Conservation (phyloP, 345 rosid genomes). For the Gossypium stocksii region DNA sequence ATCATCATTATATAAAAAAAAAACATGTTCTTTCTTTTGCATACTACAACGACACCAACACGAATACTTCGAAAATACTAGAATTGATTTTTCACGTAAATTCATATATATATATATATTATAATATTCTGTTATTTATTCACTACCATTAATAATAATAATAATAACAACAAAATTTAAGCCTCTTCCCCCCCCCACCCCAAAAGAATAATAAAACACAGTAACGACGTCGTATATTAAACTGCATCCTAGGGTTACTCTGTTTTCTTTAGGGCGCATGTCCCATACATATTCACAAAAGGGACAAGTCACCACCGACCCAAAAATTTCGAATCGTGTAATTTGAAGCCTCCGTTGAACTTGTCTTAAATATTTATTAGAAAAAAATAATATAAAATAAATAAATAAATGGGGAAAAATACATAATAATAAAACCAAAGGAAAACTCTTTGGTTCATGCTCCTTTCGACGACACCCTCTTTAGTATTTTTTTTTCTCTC, state of each 20-base stretch:
- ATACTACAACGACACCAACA: not conserved
- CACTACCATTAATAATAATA: not conserved
- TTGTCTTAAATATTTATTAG: not conserved
- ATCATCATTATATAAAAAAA: too few species aligned
- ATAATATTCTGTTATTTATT: not conserved
- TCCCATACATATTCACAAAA: not conserved
- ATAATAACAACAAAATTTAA: too few species aligned
- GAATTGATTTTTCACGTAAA: too few species aligned
- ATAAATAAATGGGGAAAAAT: not conserved
- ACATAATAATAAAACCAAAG: constrained; percentile 14
- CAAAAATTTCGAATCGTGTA: constrained; percentile 4
- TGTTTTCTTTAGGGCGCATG: not conserved
- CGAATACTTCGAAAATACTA: too few species aligned
- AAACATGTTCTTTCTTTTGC: too few species aligned
- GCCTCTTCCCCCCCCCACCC: too few species aligned
- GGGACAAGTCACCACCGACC: constrained; percentile 2
- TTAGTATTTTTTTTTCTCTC: constrained; percentile 4
- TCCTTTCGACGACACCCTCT: constrained; percentile 19
- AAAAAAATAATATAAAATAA: not conserved
- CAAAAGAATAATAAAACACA: not conserved
- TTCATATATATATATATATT: not conserved
- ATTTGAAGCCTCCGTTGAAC: not conserved
- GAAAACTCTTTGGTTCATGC: constrained; percentile 26
- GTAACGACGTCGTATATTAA: not conserved
- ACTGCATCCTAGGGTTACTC: not conserved